Base-by-base conservation (phyloP, 176 grass and related monocot genomes). In the Metroxylon sagu region DNA sequence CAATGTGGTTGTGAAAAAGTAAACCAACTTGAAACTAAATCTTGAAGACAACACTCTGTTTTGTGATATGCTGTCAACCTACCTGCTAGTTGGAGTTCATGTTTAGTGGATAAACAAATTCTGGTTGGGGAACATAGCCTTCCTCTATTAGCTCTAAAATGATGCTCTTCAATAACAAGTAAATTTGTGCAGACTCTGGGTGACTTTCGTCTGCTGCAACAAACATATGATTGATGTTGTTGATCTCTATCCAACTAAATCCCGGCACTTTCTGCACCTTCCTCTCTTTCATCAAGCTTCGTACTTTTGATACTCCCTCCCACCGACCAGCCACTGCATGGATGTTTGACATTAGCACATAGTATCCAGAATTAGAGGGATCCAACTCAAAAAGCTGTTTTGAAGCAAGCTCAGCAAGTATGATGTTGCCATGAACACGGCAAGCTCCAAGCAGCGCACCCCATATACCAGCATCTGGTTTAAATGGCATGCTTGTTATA, bases 281-380 rank as follows among this genome's bases (percentile, higher is more conserved):
- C 57, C 77, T 95, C 56, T 95, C 74, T 52, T 85, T 89, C 83
- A 95, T 95, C 63, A 95, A 61, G 76, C 74, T 86, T 75, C 90
- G 70, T 17, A 89, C 75, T 68, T 83, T 82, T 26, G 80, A 75
- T n/a, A 89, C 83, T 72, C 80, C 70, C 35, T 90, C 80, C 90
- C 86, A 95, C 31, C 74, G 78, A 25, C 90, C 86, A 84, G 85
- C 80, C 69, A 83, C 64, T 19, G 83, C 90, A 81, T 87, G 83
- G 35, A 86, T 83, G 77, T 95, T 95, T 50, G 90, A 86, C 80
- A 89, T 86, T 48, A 95, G 80, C 25, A 95, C 86, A 78, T 89
- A 95, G 73, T 89, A 95, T 50, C 90, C 90, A 69, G 90, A 89
- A 74, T 95, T 95, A 28, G 57, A 15, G 48, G 83, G 85, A 69